Percentiles rank a stretch among this genome's conserved stretches.
Evolutionary conservation across 2,329 filamentous ascomycete species (phyloP).

Genomic region (Ascochyta fabae): DNA sequence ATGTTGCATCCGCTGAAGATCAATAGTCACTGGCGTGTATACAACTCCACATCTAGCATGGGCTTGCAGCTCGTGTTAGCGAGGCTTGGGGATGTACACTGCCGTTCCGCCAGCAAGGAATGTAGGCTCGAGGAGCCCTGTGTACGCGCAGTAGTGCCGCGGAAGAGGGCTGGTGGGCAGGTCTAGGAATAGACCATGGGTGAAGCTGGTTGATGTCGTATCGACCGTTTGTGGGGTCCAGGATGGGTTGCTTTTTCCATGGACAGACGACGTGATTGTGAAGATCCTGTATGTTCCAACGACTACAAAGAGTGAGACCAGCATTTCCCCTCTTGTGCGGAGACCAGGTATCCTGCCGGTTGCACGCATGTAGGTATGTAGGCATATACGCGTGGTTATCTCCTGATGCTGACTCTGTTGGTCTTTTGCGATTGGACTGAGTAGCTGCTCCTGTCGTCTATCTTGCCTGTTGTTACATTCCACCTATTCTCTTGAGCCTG

Average conservation of each 20-base stretch:
- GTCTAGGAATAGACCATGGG: slow-evolving; percentile 1
- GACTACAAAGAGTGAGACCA: slow-evolving; percentile 14
- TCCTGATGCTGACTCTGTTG: background rate
- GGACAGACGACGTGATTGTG: background rate
- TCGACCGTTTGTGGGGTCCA: slow-evolving; percentile 3
- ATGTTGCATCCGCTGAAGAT: slow-evolving; percentile 1
- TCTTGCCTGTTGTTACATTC: background rate
- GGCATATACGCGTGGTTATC: background rate
- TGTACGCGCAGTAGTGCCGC: slow-evolving; percentile 13
- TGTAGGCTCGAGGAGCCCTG: background rate
- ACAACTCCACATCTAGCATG: slow-evolving; percentile 10
- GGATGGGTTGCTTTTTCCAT: slow-evolving; percentile 8
- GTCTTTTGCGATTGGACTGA: background rate
- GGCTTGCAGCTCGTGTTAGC: slow-evolving; percentile 17
- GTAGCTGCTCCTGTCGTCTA: background rate
- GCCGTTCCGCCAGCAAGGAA: slow-evolving; percentile 13
- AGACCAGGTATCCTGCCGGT: background rate
- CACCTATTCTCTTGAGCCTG: background rate
- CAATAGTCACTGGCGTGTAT: slow-evolving; percentile 11
- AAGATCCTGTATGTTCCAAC: background rate
- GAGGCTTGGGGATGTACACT: slow-evolving; percentile 10
- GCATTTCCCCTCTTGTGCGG: background rate
- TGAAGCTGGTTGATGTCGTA: slow-evolving; percentile 11
- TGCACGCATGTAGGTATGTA: background rate
- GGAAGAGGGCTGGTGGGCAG: background rate